These are phyloP conservation scores for Cephaloascus albidus DNA, from an alignment of 805 yeast species.

Conservation along the genomic window DNA sequence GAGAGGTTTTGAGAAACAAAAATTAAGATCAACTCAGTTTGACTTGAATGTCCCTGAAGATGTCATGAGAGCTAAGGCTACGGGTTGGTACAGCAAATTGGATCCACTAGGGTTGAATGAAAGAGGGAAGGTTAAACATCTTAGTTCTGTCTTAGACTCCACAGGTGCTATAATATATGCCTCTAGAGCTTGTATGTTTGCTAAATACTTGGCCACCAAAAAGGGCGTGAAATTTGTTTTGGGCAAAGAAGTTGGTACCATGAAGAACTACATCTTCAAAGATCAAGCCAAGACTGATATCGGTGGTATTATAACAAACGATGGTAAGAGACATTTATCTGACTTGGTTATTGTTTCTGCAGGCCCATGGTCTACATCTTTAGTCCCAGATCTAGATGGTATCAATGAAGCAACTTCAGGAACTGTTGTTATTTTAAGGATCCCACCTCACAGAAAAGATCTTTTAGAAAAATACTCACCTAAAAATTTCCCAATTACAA, in stretches of 20 bases:
- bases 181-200: conserved; percentile 9
- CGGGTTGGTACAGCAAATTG: conserved; percentile 15
- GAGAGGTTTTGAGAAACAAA: conserved; percentile 13
- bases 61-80: conserved; percentile 16
- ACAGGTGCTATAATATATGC: conserved; percentile 24
- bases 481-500: conserved; percentile 20
- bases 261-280: conserved; percentile 10
- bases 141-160: conserved; percentile 15
- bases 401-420: conserved; percentile 26
- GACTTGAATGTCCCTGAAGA: conserved; percentile 17
- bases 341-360: conserved; percentile 9
- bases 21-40: conserved; percentile 16
- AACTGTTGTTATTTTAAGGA: conserved; percentile 20
- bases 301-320: conserved; percentile 12
- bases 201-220: conserved; percentile 11
- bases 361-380: conserved; percentile 13
- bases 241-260: conserved; percentile 13
- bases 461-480: conserved; percentile 19
- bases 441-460: conserved; percentile 24
- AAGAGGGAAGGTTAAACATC: conserved; percentile 7
- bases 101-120: conserved; percentile 8
- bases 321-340: conserved; percentile 11
- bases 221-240: conserved; percentile 23
- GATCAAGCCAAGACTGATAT: conserved; percentile 3
- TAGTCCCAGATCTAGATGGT: conserved; percentile 16